Conservation (phyloP, 495 filamentous ascomycete genomes). For the Rostrohypoxylon terebratum region DNA sequence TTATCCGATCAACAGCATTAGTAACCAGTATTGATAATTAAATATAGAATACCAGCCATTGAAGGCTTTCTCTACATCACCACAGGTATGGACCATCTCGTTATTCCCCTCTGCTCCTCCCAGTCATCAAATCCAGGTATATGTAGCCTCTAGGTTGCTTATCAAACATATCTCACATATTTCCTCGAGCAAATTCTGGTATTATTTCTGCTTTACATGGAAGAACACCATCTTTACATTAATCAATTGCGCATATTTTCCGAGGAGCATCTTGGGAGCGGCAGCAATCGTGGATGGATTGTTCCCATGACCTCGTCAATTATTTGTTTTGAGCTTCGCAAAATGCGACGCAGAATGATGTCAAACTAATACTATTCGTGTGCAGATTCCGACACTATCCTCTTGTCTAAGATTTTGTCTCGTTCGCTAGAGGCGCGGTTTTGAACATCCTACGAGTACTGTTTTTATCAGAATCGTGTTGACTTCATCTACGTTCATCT, state of each 20-base stretch:
- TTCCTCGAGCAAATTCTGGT: background rate
- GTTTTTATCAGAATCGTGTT: slow-evolving; percentile 18
- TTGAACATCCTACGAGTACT: slow-evolving; percentile 50
- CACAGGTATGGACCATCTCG: background rate
- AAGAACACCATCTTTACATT: slow-evolving; percentile 16
- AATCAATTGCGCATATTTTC: background rate
- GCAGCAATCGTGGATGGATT: background rate
- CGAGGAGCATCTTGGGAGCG: background rate
- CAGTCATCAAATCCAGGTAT: background rate
- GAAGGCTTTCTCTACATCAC: background rate
- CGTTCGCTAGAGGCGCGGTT: background rate
- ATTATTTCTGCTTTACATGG: slow-evolving; percentile 23
- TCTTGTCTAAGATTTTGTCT: slow-evolving; percentile 33
- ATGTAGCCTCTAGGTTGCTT: background rate
- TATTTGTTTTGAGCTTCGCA: slow-evolving; percentile 50
- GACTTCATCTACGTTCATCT: slow-evolving; percentile 53
- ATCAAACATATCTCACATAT: background rate
- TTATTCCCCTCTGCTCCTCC: background rate
- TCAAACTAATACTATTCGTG: slow-evolving; percentile 43
- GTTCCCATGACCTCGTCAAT: background rate
- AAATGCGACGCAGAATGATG: slow-evolving; percentile 48
- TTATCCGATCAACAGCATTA: background rate
- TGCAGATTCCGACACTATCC: slow-evolving; percentile 41
- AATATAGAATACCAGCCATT: background rate
- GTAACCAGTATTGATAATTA: background rate